A percentile compares a stretch with the other conserved stretches of the same genome.
Evolutionary conservation across 495 filamentous ascomycete genomes (phyloP).

Genomic region (Xeromyces bisporus): DNA sequence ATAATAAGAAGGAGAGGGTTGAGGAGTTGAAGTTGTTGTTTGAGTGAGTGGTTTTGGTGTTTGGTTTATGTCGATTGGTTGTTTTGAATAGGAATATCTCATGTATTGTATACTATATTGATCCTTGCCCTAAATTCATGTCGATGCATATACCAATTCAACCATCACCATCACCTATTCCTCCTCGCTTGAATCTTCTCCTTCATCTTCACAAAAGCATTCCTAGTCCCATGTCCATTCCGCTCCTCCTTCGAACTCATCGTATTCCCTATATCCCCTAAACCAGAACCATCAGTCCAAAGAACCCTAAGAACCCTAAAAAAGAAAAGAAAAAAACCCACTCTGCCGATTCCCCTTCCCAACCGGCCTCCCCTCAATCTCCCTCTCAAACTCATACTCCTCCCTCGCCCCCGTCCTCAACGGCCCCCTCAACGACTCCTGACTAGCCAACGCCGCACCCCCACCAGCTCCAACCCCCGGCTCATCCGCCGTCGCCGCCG

Average conservation of each 20-base stretch:
- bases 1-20: constrained; percentile 75
- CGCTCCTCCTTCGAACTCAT: not conserved
- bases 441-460: too few species aligned
- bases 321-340: not conserved
- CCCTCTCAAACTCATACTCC: constrained; percentile 15
- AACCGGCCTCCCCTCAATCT: constrained; percentile 3
- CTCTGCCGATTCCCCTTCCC: not conserved
- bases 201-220: constrained; percentile 15
- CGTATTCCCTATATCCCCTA: not conserved
- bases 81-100: not conserved
- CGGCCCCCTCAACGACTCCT: constrained; percentile 22
- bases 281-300: not conserved
- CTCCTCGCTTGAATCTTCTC: constrained; percentile 7
- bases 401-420: constrained; percentile 12
- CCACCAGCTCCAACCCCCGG: too few species aligned
- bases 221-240: constrained; percentile 6
- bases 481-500: too few species aligned
- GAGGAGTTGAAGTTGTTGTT: constrained; percentile 91
- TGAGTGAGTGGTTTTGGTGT: constrained; percentile 32
- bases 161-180: constrained; percentile 1
- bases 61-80: constrained; percentile 1
- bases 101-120: not conserved
- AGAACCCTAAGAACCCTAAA: too few species aligned
- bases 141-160: too few species aligned
- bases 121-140: too few species aligned